Percentiles rank a stretch among this genome's conserved stretches.
Evolutionary conservation across 2,329 filamentous ascomycete species (phyloP).

Genomic region (Byssothecium circinans): DNA sequence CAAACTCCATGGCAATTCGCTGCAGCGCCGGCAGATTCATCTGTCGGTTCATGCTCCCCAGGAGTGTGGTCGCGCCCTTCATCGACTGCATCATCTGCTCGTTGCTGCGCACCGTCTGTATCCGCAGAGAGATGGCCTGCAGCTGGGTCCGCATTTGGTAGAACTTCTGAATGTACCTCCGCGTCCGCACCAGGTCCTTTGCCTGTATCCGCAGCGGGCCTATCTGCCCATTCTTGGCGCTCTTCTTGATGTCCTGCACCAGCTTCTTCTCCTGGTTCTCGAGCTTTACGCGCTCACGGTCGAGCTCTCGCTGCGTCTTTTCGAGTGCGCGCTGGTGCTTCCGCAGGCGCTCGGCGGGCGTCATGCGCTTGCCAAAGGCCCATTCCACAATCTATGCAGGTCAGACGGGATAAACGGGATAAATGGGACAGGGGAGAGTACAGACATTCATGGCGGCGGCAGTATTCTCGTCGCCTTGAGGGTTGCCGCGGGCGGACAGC

Average conservation of each 20-base stretch:
- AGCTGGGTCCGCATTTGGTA: conserved; percentile 97
- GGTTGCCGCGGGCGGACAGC: background rate
- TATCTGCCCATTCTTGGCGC: conserved; percentile 96
- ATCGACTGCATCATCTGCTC: conserved; percentile 99
- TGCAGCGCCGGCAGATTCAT: conserved; percentile 97
- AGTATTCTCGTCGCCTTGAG: conserved; percentile 1
- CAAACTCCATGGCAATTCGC: conserved; percentile 98
- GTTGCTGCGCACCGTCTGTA: conserved; percentile 97
- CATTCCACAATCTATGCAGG: conserved; percentile 93
- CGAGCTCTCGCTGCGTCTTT: conserved; percentile 94
- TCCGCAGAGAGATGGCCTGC: conserved; percentile 90
- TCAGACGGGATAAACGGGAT: conserved; percentile 15
- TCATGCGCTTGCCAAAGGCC: conserved; percentile 99
- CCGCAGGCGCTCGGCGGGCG: conserved; percentile 85
- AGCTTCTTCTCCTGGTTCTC: conserved; percentile 99
- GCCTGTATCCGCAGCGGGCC: conserved; percentile 98
- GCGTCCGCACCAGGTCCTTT: conserved; percentile 90
- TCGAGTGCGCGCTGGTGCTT: conserved; percentile 97
- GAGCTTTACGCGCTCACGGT: conserved; percentile 90
- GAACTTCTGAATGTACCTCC: conserved; percentile 96
- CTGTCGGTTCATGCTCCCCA: conserved; percentile 95
- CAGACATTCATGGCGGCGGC: conserved; percentile 60
- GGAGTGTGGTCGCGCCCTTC: conserved; percentile 89
- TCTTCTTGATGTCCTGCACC: conserved; percentile 95
- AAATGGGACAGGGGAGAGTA: conserved; percentile 17